Conservation (phyloP, 2,329 filamentous ascomycete genomes). For the Fusarium denticulatum region DNA sequence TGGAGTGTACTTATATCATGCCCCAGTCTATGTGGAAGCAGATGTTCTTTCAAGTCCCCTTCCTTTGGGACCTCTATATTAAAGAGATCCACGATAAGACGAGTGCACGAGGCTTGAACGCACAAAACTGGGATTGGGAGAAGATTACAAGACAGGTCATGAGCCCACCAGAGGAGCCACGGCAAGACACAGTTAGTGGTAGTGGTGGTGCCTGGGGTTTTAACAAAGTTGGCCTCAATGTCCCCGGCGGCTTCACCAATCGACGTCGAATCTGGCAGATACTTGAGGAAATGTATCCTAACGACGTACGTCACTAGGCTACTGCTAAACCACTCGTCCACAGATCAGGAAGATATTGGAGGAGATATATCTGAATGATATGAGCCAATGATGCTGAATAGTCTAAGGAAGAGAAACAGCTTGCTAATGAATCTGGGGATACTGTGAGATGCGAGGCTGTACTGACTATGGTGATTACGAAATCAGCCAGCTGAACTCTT, state of each 20-base stretch:
- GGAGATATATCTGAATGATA: not conserved
- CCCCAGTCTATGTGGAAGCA: not conserved
- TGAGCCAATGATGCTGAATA: not conserved
- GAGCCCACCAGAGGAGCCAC: not conserved
- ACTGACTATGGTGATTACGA: not conserved
- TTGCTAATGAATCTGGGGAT: not conserved
- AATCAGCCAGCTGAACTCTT: not conserved
- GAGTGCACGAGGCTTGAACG: not conserved
- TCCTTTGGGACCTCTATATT: slow-evolving; percentile 8
- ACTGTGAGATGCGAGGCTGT: not conserved
- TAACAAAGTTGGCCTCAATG: not conserved
- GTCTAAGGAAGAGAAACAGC: not conserved
- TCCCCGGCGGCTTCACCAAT: not conserved
- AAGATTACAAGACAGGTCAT: slow-evolving; percentile 8
- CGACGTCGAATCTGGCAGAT: slow-evolving; percentile 21
- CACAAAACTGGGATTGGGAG: not conserved
- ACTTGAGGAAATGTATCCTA: slow-evolving; percentile 5
- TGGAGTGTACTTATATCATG: not conserved
- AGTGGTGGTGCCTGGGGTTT: not conserved
- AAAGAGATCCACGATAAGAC: not conserved
- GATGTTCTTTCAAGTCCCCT: slow-evolving; percentile 1
- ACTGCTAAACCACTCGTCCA: not conserved
- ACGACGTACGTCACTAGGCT: not conserved
- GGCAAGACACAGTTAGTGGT: not conserved
- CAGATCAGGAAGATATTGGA: not conserved